Evolutionary conservation across 2,329 filamentous ascomycete species (phyloP), one percentile per base, ranked within the genome.

Genomic region (Davidsoniella virescens): DNA sequence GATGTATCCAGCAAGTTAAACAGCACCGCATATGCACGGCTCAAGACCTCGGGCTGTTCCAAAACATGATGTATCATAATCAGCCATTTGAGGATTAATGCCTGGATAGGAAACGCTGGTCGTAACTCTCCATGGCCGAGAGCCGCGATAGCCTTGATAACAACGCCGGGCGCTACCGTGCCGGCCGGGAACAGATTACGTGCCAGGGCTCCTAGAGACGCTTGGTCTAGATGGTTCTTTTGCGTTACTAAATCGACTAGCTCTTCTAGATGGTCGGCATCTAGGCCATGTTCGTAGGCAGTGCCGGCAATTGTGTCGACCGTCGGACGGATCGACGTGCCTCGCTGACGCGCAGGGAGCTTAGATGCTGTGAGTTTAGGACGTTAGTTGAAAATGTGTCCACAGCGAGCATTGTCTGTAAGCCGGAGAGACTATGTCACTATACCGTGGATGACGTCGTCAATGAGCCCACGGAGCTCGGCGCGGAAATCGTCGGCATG

Each of bases 1-100:
- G 85, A 81, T 58, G 85, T 90, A 59, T 93, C 84, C 5, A 94
- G 71, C 55, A 90, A 68, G 55, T 85, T 85, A 61, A 94, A 94
- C 3, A 94, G 64, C 16, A 90, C 75, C 0, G 78, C 71, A 59
- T 93, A 94, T 1, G 82, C 67, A 54, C 78, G 79, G 4, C 79
- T 79, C 45, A 94, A 64, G 7, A 80, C 66, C 5, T 66, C 67
- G 43, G 74, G 71, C 39, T 78, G 73, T 49, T 84, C 77, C 17
- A 92, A 64, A 43, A 81, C 67, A 57, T 87, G 81, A 59, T 88
- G 80, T 3, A 86, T 73, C 64, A 85, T 76, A 51, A 87, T 73
- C 46, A 93, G 68, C 87, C 87, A 94, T 64, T 76, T 80, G 54
- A 93, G 65, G 47, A 93, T 68, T 40, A 78, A 69, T 23, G 74